Evolutionary conservation across 1,284 basidiomycete genomes (phyloP), one percentile per base, ranked within the genome.

Genomic region (Peniophora sp.): DNA sequence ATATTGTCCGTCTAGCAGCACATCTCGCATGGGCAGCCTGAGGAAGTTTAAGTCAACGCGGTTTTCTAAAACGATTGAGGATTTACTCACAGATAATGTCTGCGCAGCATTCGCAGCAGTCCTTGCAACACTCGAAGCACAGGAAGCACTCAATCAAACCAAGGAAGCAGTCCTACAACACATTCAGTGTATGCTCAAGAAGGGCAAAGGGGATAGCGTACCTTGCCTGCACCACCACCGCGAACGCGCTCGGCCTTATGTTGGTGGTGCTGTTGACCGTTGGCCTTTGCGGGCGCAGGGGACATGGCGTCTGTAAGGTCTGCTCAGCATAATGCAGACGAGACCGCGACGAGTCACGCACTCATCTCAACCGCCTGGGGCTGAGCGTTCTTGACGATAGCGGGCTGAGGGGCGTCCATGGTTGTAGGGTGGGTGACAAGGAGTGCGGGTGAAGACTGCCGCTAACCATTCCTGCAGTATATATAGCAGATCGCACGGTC

Each of bases 161-260:
- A 17, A 85, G 54, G 69, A 82, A 77, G 63, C 80, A 84, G 61
- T 83, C 79, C 80, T 78, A 58, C 36, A 56, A 36, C 52, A 22
- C 25, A 52, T 27, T 45, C 14, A 50, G 41, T 20, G 44, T n/a
- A 20, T 8, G 16, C 44, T 47, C 24, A 19, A n/a, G 43, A 41
- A 19, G 8, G 20, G 22, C 27, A 14, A 22, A 2, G n/a, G 41
- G 34, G 16, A 9, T 6, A 17, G 35, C 12, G 17, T 47, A 82
- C 81, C 72, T 74, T 80, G 22, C 61, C 79, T 25, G 76, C 81
- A 49, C 81, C 81, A 62, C 77, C 81, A 56, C 81, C 82, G 53
- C 81, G 75, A 50, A 83, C 61, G 52, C 81, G 74, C 47, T 70
- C 70, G 5, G 75, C 74, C 59, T 74, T 74, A 52, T 62, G 62